Evolutionary conservation across 805 yeast species (phyloP).

Genomic region (Candida khao-thaluensis): DNA sequence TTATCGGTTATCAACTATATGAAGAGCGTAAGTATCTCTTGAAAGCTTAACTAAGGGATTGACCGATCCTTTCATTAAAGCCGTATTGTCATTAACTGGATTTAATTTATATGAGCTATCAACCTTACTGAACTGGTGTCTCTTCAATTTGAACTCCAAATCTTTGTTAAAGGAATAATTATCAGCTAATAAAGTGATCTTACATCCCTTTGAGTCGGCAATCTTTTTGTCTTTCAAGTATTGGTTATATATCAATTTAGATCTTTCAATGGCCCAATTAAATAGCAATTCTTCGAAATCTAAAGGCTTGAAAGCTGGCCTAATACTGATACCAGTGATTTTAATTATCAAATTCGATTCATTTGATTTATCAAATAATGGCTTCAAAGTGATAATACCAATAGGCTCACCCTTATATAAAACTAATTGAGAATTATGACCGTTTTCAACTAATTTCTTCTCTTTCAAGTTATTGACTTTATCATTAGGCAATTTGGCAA

Average conservation of each 20-base stretch:
- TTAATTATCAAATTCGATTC: constrained; percentile 46
- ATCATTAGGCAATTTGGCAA: constrained; percentile 30
- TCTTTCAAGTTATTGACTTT: constrained; percentile 17
- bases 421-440: constrained; percentile 53
- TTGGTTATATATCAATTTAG: constrained; percentile 38
- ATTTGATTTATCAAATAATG: constrained; percentile 37
- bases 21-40: constrained; percentile 30
- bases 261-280: constrained; percentile 56
- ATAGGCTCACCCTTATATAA: constrained; percentile 71
- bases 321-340: constrained; percentile 59
- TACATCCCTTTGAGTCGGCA: constrained; percentile 26
- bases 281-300: constrained; percentile 65
- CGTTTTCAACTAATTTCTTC: constrained; percentile 29
- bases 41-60: constrained; percentile 25
- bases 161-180: constrained; percentile 51
- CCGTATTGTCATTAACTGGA: constrained; percentile 23
- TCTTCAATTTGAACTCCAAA: constrained; percentile 35
- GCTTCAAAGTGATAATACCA: constrained; percentile 54
- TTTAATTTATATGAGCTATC: constrained; percentile 26
- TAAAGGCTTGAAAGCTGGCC: constrained; percentile 64
- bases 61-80: constrained; percentile 13
- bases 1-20: constrained; percentile 18
- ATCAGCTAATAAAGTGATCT: constrained; percentile 44
- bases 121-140: constrained; percentile 45
- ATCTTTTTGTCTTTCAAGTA: constrained; percentile 27